Base-by-base conservation (phyloP, 345 rosid species). In the Nephelium lappaceum region DNA sequence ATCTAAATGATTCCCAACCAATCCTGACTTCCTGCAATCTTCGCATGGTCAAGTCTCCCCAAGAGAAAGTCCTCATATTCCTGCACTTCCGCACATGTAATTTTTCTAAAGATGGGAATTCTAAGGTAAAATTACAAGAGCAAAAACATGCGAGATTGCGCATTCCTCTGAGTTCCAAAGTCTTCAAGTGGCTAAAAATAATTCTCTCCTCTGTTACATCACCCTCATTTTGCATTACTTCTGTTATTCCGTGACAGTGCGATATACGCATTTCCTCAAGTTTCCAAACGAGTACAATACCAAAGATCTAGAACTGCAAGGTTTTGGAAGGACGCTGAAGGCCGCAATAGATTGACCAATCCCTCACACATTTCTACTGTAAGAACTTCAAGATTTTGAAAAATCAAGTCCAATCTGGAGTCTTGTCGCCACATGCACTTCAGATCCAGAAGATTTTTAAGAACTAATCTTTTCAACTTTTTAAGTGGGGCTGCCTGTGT, bases 351-450 rank as follows among this genome's bases (percentile, higher is more conserved):
- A 23, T 1, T 18, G 6, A 12, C 21, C 53, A 76, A 67, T n/a
- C n/a, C 24, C 31, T 67, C 0, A 27, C 79, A 69, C 0, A 0
- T 0, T 5, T 0, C 0, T 19, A 68, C 74, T 12, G 3, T 5
- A 3, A 79, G 73, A 31, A 4, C 43, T n/a, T 57, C 69, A 57
- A 79, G 68, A 67, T 73, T 43, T 27, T 31, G 82, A 19, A 79
- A 8, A 15, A 43, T 9, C 5, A 41, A 9, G 36, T 71, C 19
- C 41, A 10, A 0, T 62, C 8, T 38, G 12, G 65, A 55, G 31
- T 74, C 31, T 38, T 76, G 74, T 41, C 41, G 42, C 79, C 77
- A 77, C 55, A 60, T 39, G 8, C 21, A 19, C 31, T 45, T 18
- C 16, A 73, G 27, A 39, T 55, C 5, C 15, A 3, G 2, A 42